Conservation (phyloP, 1,284 basidiomycete genomes). For the Rhodotorula glutinis region DNA sequence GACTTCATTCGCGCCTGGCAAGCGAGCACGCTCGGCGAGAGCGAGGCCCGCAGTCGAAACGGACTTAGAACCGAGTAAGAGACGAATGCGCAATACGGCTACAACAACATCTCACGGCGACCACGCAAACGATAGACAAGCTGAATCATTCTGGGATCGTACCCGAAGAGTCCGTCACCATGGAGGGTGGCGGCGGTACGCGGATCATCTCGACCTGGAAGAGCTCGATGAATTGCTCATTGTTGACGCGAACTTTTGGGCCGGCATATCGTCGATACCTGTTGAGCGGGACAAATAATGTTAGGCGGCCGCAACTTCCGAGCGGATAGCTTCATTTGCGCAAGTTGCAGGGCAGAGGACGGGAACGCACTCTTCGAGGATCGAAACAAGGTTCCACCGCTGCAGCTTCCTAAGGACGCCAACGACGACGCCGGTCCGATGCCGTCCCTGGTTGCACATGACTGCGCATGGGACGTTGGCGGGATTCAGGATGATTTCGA, state of each 20-base stretch:
- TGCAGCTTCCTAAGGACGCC: conserved; percentile 54
- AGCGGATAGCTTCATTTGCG: no score
- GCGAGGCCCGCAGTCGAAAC: no score
- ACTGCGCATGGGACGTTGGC: conserved; percentile 54
- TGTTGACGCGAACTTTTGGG: conserved; percentile 54
- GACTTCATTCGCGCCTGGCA: no score
- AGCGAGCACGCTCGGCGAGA: no score
- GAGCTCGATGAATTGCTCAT: conserved; percentile 58
- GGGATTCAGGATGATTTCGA: conserved; percentile 54
- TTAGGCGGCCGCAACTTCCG: not conserved
- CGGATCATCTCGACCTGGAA: conserved; percentile 45
- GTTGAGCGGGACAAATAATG: not conserved
- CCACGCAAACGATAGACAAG: no score
- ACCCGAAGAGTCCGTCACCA: not conserved
- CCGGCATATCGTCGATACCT: conserved; percentile 50
- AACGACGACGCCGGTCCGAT: conserved; percentile 55
- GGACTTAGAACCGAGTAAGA: no score
- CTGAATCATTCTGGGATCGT: no score
- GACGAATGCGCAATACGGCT: no score
- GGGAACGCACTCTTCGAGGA: conserved; percentile 54
- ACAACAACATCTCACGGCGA: no score
- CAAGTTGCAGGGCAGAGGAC: no score
- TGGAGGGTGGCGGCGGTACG: not conserved
- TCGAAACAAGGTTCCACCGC: conserved; percentile 54
- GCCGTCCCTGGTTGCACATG: conserved; percentile 56